Evolutionary conservation across 345 rosid species (phyloP).

Genomic region (Euphorbia peplus): DNA sequence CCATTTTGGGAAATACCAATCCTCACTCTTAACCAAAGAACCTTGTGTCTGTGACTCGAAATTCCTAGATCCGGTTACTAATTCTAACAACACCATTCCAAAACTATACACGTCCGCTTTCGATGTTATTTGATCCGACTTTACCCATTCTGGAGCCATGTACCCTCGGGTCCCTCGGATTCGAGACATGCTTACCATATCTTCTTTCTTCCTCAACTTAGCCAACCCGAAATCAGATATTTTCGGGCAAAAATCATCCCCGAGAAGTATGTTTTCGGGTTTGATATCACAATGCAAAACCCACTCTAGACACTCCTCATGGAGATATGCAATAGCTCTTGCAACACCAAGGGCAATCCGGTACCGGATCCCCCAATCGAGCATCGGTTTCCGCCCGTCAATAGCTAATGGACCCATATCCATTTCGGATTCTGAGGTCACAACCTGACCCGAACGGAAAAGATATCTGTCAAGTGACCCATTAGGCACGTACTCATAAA

Average conservation of each 20-base stretch:
- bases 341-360: constrained; percentile 32
- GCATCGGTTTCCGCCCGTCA: constrained; percentile 19
- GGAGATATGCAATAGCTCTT: constrained; percentile 32
- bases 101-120: constrained; percentile 72
- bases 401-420: constrained; percentile 17
- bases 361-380: constrained; percentile 34
- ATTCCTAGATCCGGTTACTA: constrained; percentile 56
- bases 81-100: constrained; percentile 64
- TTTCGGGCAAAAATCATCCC: constrained; percentile 34
- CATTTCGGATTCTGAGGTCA: neutral
- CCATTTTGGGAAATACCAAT: constrained; percentile 71
- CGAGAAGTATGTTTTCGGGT: constrained; percentile 32
- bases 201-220: constrained; percentile 63
- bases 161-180: constrained; percentile 70
- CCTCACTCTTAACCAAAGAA: constrained; percentile 45
- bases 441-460: constrained; percentile 27
- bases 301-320: constrained; percentile 37
- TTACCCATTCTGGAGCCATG: constrained; percentile 71
- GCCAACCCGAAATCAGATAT: constrained; percentile 40
- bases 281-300: constrained; percentile 35
- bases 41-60: constrained; percentile 45
- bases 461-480: constrained; percentile 32
- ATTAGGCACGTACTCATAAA: constrained; percentile 33
- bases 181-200: constrained; percentile 59
- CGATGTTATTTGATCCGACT: constrained; percentile 52